Evolutionary conservation across 805 yeast genomes (phyloP).

Genomic region (Candida andamanensis): DNA sequence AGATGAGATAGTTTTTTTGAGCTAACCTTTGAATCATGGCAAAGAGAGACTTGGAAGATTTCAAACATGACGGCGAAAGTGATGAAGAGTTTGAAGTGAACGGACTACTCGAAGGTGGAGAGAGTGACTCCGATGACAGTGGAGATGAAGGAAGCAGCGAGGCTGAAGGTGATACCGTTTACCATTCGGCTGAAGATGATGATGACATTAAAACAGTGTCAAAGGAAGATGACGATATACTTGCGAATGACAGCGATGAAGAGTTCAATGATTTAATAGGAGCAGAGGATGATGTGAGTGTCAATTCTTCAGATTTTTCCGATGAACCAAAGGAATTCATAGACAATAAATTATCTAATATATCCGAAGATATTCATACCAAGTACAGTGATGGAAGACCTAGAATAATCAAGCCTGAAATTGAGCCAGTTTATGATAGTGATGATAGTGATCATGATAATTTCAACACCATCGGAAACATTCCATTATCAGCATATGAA

Average conservation of each 20-base stretch:
- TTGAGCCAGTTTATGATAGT: constrained; percentile 89
- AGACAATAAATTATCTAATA: constrained; percentile 43
- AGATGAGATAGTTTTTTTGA: constrained; percentile 7
- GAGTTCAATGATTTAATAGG: constrained; percentile 61
- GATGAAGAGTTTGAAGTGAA: constrained; percentile 28
- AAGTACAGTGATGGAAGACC: constrained; percentile 73
- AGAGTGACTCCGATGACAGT: constrained; percentile 36
- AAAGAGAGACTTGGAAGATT: constrained; percentile 12
- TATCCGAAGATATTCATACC: constrained; percentile 32
- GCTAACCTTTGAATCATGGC: constrained; percentile 4
- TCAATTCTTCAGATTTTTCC: constrained; percentile 39
- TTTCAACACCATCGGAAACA: constrained; percentile 85
- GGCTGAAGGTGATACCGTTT: constrained; percentile 13
- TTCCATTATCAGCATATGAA: constrained; percentile 90
- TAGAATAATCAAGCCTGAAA: constrained; percentile 81
- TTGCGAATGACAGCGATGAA: constrained; percentile 45
- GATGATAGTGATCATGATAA: constrained; percentile 87
- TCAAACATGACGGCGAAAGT: too few relatives aligned
- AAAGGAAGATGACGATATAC: constrained; percentile 18
- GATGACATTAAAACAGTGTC: constrained; percentile 24
- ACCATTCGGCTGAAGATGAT: constrained; percentile 17
- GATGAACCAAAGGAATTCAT: constrained; percentile 51
- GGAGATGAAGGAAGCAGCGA: constrained; percentile 4
- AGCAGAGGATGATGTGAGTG: constrained; percentile 43
- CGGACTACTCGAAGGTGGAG: constrained; percentile 36